Conservation (phyloP, 768 basidiomycete genomes). For the Hypsizygus marmoreus region DNA sequence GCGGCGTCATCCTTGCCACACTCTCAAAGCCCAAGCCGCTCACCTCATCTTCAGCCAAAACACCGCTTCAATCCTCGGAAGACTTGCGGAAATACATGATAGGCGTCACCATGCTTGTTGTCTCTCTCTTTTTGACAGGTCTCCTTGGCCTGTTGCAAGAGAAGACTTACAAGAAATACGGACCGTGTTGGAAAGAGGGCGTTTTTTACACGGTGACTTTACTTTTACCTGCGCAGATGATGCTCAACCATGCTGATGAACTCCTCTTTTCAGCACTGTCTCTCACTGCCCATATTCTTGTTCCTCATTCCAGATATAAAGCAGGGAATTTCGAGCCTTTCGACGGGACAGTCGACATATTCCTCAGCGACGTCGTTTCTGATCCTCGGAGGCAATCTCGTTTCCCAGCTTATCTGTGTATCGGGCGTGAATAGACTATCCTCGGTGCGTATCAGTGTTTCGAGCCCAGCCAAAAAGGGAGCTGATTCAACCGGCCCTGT, state of each 20-base stretch:
- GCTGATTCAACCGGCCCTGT: constrained; percentile 2
- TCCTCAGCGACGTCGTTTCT: constrained; percentile 48
- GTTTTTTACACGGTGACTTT: constrained; percentile 77
- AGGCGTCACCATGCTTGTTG: constrained; percentile 70
- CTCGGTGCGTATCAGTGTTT: constrained; percentile 54
- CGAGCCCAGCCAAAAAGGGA: not conserved
- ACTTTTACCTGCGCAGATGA: not conserved
- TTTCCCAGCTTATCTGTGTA: constrained; percentile 80
- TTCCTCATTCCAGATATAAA: constrained; percentile 60
- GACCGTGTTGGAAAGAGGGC: constrained; percentile 81
- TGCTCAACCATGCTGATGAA: not conserved
- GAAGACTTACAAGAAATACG: constrained; percentile 69
- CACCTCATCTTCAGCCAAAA: constrained; percentile 17
- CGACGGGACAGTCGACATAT: constrained; percentile 31
- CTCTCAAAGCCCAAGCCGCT: constrained; percentile 51
- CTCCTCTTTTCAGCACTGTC: constrained; percentile 55
- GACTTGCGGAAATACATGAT: constrained; percentile 51
- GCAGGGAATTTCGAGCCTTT: constrained; percentile 54
- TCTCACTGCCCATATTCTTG: constrained; percentile 77
- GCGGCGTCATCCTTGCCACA: constrained; percentile 74
- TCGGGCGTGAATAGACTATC: constrained; percentile 80
- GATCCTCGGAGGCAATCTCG: constrained; percentile 62
- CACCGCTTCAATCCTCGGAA: constrained; percentile 23
- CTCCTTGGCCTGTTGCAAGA: constrained; percentile 77
- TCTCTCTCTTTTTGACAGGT: constrained; percentile 68